Evolutionary conservation across 345 rosid species (phyloP), one percentile per base, ranked within the genome.

Genomic region (Combretum micranthum): DNA sequence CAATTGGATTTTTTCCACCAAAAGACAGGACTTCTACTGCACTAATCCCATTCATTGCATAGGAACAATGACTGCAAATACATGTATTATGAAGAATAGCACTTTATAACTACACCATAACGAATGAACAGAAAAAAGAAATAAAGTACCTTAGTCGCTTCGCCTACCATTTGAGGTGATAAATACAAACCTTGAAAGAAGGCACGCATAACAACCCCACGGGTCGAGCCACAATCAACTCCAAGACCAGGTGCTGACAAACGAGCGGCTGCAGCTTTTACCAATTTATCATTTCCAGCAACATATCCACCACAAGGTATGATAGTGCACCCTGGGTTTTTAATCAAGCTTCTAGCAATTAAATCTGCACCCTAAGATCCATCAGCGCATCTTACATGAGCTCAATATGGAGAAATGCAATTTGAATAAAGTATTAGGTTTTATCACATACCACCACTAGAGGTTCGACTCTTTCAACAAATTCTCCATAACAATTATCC

Each of bases 141-240:
- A 51, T 44, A 60, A n/a, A 42, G 20, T 68, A 81, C 79, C 77
- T 81, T 81, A 67, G 80, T 58, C 64, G 89, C 89, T 71, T 83
- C 89, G 3, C 89, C 89, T 63, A 83, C 89, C 89, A 83, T 80
- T 64, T 83, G 89, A 21, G 89, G 85, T 14, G 89, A 55, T 59
- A 83, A 84, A 68, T 65, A 83, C 63, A 83, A 65, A 21, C 86
- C 86, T 57, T 80, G 89, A 63, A 83, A 80, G 66, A 76, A 72
- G 49, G 84, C 66, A 52, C 77, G 80, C 82, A 78, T 80, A 13
- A 76, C 59, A 64, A 76, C 75, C 20, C 86, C 86, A 46, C 84
- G 79, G 19, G 82, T 78, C 55, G 89, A 78, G 25, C 89, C 89
- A 64, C 89, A 80, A 55, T 80, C 89, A 53, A 72, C 52, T 47